Evolutionary conservation across 164 flowering plant genomes (phyloP), one percentile per base, ranked within the genome.

Genomic region (Magnolia sinica): DNA sequence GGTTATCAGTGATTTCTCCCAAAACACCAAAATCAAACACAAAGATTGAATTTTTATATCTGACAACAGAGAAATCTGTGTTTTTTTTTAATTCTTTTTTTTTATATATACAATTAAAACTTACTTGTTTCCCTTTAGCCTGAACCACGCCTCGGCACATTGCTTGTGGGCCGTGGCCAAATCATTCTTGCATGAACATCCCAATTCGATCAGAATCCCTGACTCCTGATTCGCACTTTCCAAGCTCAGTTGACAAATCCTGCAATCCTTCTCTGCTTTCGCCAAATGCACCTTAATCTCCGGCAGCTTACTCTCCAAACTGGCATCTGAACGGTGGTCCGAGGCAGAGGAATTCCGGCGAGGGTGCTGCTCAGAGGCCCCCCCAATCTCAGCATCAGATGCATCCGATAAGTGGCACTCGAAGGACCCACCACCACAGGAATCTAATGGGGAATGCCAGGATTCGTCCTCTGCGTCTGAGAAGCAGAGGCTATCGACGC

Each of bases 111-210:
- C 1, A 27, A 24, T 24, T 27, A 59, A 23, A 31, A 86, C 95
- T 87, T 76, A 94, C 98, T 89, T 94, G 83, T 92, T 91, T 52
- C 98, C 98, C 80, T 81, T 91, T 67, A 94, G 90, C 78, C 89
- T 94, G 91, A 94, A 94, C 98, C 98, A 94, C 61, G 92, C 84
- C 77, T 94, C 98, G 7, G 98, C 98, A 81, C 98, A 94, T 24
- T 89, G 86, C 69, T 85, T 90, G 77, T 94, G 98, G 8, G 95
- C 96, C 78, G 91, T 91, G 81, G 92, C 97, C 83, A 94, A 86
- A 82, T 94, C 98, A 68, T 89, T 88, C 83, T 94, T 94, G 78
- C 98, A 94, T 71, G 89, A 88, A 78, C 97, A 94, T 16, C 98
- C 98, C 86, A 94, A 81, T 76, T 91, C 91, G 75, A 92, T 94